These are phyloP conservation scores for Calocybe gambosa DNA, from an alignment of 1,284 basidiomycete genomes.

Conservation along the genomic window DNA sequence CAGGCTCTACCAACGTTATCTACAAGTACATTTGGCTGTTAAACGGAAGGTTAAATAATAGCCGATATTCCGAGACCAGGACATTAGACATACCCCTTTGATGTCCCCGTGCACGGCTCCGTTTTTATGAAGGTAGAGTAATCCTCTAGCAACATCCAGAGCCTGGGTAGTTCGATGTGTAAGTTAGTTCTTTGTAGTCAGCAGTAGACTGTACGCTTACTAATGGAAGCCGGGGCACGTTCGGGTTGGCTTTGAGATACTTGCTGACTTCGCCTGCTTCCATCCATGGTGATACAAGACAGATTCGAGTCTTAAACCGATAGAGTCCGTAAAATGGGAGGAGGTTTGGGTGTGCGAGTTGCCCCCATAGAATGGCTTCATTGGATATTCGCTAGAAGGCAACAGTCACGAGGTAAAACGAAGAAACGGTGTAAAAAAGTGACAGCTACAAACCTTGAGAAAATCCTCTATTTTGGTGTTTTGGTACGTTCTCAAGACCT, in stretches of 20 bases:
- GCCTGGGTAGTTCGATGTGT: constrained; percentile 3
- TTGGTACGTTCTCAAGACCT: constrained; percentile 20
- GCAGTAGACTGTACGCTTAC: constrained; percentile 12
- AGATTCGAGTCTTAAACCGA: background rate
- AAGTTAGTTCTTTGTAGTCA: background rate
- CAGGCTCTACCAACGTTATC: constrained; percentile 13
- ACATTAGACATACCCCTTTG: constrained; percentile 4
- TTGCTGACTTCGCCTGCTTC: constrained; percentile 13
- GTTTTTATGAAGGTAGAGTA: constrained; percentile 11
- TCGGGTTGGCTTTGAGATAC: constrained; percentile 11
- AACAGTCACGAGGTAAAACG: background rate
- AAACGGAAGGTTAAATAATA: background rate
- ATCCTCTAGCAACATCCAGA: constrained; percentile 12
- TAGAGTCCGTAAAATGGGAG: constrained; percentile 19
- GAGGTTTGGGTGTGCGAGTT: constrained; percentile 17
- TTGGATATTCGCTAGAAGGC: constrained; percentile 7
- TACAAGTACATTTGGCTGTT: constrained; percentile 18
- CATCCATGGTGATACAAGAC: constrained; percentile 20
- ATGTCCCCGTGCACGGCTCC: constrained; percentile 6
- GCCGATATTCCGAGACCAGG: background rate
- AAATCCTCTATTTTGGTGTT: constrained; percentile 12
- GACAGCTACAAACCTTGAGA: background rate
- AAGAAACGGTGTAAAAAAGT: no score
- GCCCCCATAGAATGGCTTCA: constrained; percentile 18
- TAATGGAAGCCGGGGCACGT: constrained; percentile 9